Conservation (phyloP, 495 filamentous ascomycete genomes). For the Hypoxylon cercidicola region DNA sequence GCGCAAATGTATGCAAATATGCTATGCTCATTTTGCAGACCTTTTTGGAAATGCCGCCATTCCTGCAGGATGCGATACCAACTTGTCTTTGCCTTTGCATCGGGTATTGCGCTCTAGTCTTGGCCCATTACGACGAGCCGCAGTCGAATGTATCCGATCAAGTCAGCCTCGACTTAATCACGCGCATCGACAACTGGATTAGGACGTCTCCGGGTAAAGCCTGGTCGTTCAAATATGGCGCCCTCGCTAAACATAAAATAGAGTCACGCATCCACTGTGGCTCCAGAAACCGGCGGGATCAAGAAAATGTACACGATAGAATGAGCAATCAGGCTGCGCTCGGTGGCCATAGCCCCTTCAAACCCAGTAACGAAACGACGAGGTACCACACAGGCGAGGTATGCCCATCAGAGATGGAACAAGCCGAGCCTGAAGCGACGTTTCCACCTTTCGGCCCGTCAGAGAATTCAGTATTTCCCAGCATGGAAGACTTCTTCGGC, state of each 20-base stretch:
- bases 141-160: slow-evolving; percentile 40
- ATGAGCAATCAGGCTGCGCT: not conserved
- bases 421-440: slow-evolving; percentile 23
- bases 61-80: slow-evolving; percentile 38
- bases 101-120: slow-evolving; percentile 43
- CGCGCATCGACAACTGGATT: slow-evolving; percentile 42
- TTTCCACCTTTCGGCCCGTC: slow-evolving; percentile 33
- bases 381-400: slow-evolving; percentile 21
- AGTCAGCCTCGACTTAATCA: slow-evolving; percentile 38
- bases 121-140: slow-evolving; percentile 43
- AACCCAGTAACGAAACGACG: slow-evolving; percentile 1
- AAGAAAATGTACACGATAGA: slow-evolving; percentile 1
- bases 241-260: slow-evolving; percentile 41
- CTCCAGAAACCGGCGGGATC: slow-evolving; percentile 6
- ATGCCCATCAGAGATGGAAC: slow-evolving; percentile 12
- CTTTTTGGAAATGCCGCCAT: slow-evolving; percentile 43
- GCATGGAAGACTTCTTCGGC: slow-evolving; percentile 47
- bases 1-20: slow-evolving; percentile 40
- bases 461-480: slow-evolving; percentile 42
- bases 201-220: slow-evolving; percentile 41
- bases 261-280: slow-evolving; percentile 33
- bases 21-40: slow-evolving; percentile 41
- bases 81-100: slow-evolving; percentile 43
- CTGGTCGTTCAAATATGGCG: slow-evolving; percentile 44
- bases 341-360: not conserved